phyloP scores from a whole-genome alignment of 352 stramenopile species.

The Phytophthora ramorum region DNA sequence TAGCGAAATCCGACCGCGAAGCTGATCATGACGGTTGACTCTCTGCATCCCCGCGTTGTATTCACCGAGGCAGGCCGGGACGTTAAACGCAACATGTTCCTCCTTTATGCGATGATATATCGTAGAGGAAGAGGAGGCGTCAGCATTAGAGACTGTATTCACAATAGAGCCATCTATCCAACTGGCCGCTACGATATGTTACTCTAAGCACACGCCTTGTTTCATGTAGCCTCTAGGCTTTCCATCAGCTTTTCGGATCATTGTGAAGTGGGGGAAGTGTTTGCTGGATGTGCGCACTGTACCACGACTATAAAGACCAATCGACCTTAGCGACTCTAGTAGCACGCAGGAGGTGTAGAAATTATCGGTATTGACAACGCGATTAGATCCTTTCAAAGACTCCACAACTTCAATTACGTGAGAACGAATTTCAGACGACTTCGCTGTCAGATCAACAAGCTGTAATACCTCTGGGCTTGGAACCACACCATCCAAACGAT shows the following conservation, averaged over 20 bases:
- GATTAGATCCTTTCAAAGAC: constrained; percentile 17
- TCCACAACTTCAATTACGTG: constrained; percentile 33
- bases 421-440: constrained; percentile 18
- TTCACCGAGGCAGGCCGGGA: background rate
- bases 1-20: background rate
- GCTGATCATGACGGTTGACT: background rate
- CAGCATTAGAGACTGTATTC: no score
- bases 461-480: no score
- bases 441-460: background rate
- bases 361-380: constrained; percentile 40
- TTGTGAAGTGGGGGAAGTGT: background rate
- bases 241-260: background rate
- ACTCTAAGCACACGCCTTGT: background rate
- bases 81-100: no score
- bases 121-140: no score
- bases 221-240: no score
- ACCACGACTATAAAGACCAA: background rate
- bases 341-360: constrained; percentile 35
- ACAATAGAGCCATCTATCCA: background rate
- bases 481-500: no score
- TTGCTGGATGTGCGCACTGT: background rate
- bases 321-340: background rate
- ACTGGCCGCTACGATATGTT: background rate
- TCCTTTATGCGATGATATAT: no score
- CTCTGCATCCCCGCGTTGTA: background rate